Conservation (phyloP, 768 basidiomycete genomes). For the Xerocomus potaroensis region DNA sequence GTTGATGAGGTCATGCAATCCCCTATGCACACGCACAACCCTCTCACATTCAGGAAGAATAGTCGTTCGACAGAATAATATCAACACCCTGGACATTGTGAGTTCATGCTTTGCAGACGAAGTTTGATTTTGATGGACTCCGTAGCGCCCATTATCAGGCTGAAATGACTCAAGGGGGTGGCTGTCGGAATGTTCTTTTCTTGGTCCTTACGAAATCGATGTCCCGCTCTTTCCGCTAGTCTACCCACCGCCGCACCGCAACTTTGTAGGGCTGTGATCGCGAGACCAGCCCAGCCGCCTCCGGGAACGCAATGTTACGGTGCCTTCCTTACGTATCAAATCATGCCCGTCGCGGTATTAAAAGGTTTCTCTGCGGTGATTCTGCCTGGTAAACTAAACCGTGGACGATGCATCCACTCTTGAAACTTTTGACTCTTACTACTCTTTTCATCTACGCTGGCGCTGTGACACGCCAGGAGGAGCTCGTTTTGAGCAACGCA, state of each 20-base stretch:
- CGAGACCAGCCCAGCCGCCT: no score
- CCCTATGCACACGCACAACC: neutral
- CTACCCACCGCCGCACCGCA: no score
- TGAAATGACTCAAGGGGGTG: neutral
- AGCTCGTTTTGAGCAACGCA: conserved; percentile 37
- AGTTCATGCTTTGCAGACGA: neutral
- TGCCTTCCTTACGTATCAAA: neutral
- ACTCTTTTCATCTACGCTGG: conserved; percentile 5
- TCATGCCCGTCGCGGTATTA: neutral
- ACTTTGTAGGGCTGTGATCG: no score
- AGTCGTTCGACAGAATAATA: no score
- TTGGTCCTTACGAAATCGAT: neutral
- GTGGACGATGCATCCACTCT: conserved; percentile 11
- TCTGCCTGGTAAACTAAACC: neutral
- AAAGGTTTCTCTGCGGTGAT: neutral
- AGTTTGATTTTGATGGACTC: no score
- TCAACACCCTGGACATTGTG: neutral
- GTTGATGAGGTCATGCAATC: neutral
- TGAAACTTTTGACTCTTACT: conserved; percentile 5
- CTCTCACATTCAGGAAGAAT: no score
- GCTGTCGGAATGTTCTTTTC: no score
- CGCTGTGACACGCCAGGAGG: conserved; percentile 14
- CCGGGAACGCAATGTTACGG: neutral
- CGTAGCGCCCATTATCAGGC: neutral
- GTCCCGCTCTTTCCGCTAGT: neutral